Evolutionary conservation across 2,329 filamentous ascomycete genomes (phyloP).

Genomic region (Colletotrichum sidae): DNA sequence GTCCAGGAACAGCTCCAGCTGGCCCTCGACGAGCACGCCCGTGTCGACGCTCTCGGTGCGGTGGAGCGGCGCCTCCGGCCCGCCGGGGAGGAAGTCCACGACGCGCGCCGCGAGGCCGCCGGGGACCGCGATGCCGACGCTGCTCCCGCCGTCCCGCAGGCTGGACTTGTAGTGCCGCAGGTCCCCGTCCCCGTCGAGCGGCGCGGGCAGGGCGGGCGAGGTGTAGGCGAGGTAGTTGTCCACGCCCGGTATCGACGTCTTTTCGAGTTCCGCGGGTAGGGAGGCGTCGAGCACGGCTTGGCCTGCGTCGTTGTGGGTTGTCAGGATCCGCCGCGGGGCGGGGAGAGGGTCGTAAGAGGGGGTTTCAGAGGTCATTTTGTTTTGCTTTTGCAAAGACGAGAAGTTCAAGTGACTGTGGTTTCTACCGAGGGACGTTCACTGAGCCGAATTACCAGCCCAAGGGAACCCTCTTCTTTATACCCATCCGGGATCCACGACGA

Average conservation of each 20-base stretch:
- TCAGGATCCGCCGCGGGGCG: conserved; percentile 38
- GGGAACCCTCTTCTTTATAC: not conserved
- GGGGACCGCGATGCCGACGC: conserved; percentile 44
- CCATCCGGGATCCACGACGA: not conserved
- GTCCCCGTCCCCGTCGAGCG: conserved; percentile 39
- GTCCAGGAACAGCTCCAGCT: conserved; percentile 63
- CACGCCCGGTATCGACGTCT: conserved; percentile 32
- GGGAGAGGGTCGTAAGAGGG: conserved; percentile 19
- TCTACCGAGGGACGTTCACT: not conserved
- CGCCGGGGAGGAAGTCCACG: conserved; percentile 58
- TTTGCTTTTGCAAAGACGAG: not conserved
- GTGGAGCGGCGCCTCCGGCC: conserved; percentile 55
- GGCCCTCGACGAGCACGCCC: conserved; percentile 65
- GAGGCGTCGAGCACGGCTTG: conserved; percentile 47
- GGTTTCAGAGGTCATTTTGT: not conserved
- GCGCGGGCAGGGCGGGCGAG: conserved; percentile 40
- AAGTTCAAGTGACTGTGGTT: not conserved
- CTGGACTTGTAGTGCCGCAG: conserved; percentile 40
- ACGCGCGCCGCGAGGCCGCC: conserved; percentile 57
- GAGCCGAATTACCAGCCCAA: not conserved
- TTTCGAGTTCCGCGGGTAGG: conserved; percentile 36
- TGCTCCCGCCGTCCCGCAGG: conserved; percentile 13
- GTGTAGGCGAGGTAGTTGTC: conserved; percentile 43
- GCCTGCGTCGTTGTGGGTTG: conserved; percentile 48
- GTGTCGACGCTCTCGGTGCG: conserved; percentile 66